Base-by-base conservation (phyloP, 108 stramenopile species). In the Asterionellopsis glacialis region DNA sequence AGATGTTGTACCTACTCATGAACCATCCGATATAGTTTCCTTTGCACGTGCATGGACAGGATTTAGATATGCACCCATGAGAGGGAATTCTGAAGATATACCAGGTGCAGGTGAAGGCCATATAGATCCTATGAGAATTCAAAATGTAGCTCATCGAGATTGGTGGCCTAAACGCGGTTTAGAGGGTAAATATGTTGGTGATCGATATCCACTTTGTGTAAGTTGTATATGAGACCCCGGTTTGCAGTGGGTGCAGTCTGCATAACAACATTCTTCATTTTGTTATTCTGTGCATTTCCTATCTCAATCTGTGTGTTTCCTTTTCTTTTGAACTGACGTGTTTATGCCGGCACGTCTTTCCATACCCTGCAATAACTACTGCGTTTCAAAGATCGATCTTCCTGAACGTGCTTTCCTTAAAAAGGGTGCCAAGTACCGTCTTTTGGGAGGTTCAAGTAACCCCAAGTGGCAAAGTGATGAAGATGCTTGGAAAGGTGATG, bases 121-220 rank as follows among this genome's bases (percentile, higher is more conserved):
- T n/a, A 18, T 80, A 11, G 82, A 83, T 58, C 77, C 74, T 1
- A 71, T 80, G 77, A 60, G 55, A 63, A 79, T 85, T 14, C 5
- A 7, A 33, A 56, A 59, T 22, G 64, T 57, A 5, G 12, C 10
- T n/a, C 2, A 39, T 5, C 19, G 78, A 33, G 87, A 88, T 56
- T 49, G 57, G 16, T 88, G 83, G 51, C 87, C 87, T 0, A 88
- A 85, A 62, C 61, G 70, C 16, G 73, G 77, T 45, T 65, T 81
- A 11, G 21, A 59, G 9, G 67, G 68, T 6, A 72, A 74, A n/a
- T 85, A 82, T 56, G 65, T 85, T 19, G 84, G 81, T 16, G 84
- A 85, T 39, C 57, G 64, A 28, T 65, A 62, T 45, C 72, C 76
- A 12, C 55, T 77, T 9, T 77, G 76, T 51, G 51, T n/a, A n/a